These are phyloP conservation scores for Diversispora eburnea DNA, from an alignment of 192 early-diverging fungal genomes.

Conservation along the genomic window DNA sequence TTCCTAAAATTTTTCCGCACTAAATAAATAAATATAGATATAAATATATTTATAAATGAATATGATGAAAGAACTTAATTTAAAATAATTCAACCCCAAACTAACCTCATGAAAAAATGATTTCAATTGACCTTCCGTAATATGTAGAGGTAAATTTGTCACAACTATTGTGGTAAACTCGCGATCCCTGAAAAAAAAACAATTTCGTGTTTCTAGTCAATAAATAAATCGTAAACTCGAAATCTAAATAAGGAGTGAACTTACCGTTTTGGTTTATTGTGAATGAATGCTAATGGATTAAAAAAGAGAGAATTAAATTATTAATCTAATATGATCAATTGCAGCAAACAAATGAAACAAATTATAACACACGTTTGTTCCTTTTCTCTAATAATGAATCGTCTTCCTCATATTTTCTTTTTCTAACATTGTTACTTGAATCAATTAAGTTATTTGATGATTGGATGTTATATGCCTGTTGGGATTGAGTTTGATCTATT, in stretches of 20 bases:
- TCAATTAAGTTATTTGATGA: not conserved
- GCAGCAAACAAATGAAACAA: not conserved
- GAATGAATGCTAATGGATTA: not conserved
- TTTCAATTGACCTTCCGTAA: slow-evolving; percentile 18
- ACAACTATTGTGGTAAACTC: slow-evolving; percentile 8
- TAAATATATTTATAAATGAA: not conserved
- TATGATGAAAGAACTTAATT: not conserved
- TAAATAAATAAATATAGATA: not conserved
- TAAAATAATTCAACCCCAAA: not conserved
- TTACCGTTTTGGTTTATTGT: slow-evolving; percentile 12
- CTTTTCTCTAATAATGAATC: not conserved
- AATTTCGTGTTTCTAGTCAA: not conserved
- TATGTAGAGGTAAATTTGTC: not conserved
- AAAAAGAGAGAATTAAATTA: not conserved
- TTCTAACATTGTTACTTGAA: not conserved
- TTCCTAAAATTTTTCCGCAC: slow-evolving; percentile 8
- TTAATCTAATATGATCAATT: not conserved
- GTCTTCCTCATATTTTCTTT: slow-evolving; percentile 15
- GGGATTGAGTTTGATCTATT: not conserved
- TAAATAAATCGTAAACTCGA: not conserved
- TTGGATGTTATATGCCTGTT: not conserved
- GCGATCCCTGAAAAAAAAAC: not conserved
- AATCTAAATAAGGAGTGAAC: not conserved
- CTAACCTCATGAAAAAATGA: not conserved
- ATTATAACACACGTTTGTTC: not conserved